Percentiles rank a stretch among this genome's conserved stretches.
phyloP scores from a whole-genome alignment of 179 eudicot genomes.

The Amaranthus tricolor region DNA sequence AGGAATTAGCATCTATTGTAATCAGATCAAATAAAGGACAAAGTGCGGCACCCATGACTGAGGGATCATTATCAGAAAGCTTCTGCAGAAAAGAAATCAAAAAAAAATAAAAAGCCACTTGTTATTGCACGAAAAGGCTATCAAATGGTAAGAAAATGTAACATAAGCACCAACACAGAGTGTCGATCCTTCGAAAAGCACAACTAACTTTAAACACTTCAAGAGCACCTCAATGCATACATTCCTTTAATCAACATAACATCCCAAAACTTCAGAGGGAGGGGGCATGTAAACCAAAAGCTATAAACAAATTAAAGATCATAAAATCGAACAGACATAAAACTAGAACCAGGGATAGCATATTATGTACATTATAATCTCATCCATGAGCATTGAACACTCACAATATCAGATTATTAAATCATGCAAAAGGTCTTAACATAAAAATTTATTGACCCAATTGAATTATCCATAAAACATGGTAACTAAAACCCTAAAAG shows the following conservation, averaged over 20 bases:
- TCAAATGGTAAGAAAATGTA: background rate
- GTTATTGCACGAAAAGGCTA: background rate
- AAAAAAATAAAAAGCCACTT: background rate
- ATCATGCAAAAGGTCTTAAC: background rate
- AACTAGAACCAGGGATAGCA: background rate
- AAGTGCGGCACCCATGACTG: slow-evolving; percentile 95
- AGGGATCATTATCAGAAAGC: slow-evolving; percentile 95
- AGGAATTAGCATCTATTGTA: slow-evolving; percentile 59
- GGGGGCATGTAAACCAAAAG: background rate
- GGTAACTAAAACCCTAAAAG: background rate
- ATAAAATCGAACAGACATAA: background rate
- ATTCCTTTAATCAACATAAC: background rate
- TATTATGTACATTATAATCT: background rate
- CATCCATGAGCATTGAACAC: background rate
- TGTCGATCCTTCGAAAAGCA: background rate
- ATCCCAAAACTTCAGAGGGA: background rate
- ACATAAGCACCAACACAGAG: background rate
- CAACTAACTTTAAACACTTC: slow-evolving; percentile 2
- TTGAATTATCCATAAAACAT: background rate
- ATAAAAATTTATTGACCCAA: background rate
- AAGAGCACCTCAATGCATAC: background rate
- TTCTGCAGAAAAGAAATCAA: slow-evolving; percentile 47
- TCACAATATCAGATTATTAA: background rate
- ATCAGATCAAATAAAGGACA: slow-evolving; percentile 88
- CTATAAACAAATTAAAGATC: background rate